A percentile compares a stretch with the other conserved stretches of the same genome.
Evolutionary conservation across 352 stramenopile genomes (phyloP).

Genomic region (Pythium scleroteichum): DNA sequence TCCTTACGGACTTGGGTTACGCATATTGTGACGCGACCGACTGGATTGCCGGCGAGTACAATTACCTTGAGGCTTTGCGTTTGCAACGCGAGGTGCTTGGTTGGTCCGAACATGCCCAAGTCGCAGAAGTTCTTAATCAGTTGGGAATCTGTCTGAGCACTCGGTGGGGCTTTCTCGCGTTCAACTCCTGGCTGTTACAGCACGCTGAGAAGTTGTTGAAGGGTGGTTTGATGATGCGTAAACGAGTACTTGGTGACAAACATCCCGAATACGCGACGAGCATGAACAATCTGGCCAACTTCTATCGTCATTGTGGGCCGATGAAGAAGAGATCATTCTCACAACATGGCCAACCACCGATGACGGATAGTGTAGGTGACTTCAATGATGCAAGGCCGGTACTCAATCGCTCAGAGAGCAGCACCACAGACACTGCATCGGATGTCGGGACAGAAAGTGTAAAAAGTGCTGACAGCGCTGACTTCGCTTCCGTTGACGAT

Average conservation of each 20-base stretch:
- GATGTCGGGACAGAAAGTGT: constrained; percentile 26
- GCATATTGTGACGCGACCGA: constrained; percentile 78
- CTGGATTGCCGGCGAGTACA: constrained; percentile 73
- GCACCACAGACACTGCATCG: constrained; percentile 11
- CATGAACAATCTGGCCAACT: constrained; percentile 84
- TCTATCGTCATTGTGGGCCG: constrained; percentile 72
- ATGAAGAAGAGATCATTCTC: constrained; percentile 22
- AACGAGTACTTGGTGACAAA: constrained; percentile 66
- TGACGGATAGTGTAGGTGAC: constrained; percentile 19
- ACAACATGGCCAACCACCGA: constrained; percentile 9
- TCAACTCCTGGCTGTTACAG: constrained; percentile 78
- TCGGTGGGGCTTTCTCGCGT: constrained; percentile 63
- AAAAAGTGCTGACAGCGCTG: constrained; percentile 18
- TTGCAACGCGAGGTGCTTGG: constrained; percentile 78
- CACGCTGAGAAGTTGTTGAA: constrained; percentile 74
- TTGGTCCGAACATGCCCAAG: constrained; percentile 73
- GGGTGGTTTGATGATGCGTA: constrained; percentile 66
- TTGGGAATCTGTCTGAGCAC: constrained; percentile 80
- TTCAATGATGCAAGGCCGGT: constrained; percentile 26
- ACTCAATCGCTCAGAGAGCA: constrained; percentile 15
- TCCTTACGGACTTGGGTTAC: constrained; percentile 78
- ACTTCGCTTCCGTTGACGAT: constrained; percentile 14
- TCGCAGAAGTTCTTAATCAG: constrained; percentile 81
- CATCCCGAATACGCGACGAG: constrained; percentile 83
- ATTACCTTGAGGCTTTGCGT: constrained; percentile 75